These are phyloP conservation scores for Mycosphaerella arachidis DNA, from an alignment of 2,329 filamentous ascomycete genomes.

Conservation along the genomic window DNA sequence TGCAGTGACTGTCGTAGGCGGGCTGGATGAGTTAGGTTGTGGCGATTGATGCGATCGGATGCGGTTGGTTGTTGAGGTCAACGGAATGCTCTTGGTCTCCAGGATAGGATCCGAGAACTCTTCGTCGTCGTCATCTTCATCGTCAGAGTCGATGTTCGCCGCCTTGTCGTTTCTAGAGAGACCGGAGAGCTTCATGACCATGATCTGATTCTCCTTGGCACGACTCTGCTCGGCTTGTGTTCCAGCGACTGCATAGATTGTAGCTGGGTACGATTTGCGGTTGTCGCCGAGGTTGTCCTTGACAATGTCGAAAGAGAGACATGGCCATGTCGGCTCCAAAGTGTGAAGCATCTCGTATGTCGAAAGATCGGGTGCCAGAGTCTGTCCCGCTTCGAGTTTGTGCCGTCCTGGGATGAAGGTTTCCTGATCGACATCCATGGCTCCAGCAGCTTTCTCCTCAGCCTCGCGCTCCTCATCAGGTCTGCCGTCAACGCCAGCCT, in stretches of 20 bases:
- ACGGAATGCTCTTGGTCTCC: conserved; percentile 83
- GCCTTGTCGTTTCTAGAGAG: conserved; percentile 79
- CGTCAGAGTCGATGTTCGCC: conserved; percentile 62
- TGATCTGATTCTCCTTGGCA: conserved; percentile 82
- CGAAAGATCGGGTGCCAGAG: conserved; percentile 82
- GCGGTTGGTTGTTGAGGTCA: conserved; percentile 85
- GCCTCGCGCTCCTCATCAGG: conserved; percentile 90
- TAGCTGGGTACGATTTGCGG: conserved; percentile 89
- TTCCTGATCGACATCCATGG: conserved; percentile 89
- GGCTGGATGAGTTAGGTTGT: conserved; percentile 62
- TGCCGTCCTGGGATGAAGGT: conserved; percentile 95
- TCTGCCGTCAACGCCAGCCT: conserved; percentile 87
- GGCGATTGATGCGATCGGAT: conserved; percentile 82
- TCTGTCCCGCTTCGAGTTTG: conserved; percentile 86
- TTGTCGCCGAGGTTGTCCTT: conserved; percentile 81
- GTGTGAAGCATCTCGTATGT: conserved; percentile 98
- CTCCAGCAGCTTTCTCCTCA: conserved; percentile 71
- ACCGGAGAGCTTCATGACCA: conserved; percentile 95
- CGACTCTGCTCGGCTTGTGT: conserved; percentile 79
- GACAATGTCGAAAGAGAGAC: conserved; percentile 90
- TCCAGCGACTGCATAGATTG: conserved; percentile 89
- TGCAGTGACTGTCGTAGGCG: conserved; percentile 79
- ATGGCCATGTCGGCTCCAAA: conserved; percentile 92
- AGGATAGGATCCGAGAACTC: conserved; percentile 78
- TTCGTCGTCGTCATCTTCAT: conserved; percentile 69